A percentile compares a stretch with the other conserved stretches of the same genome.
These are phyloP conservation scores for Fusarium sp. DNA, from an alignment of 2,329 filamentous ascomycete species.

Conservation along the genomic window DNA sequence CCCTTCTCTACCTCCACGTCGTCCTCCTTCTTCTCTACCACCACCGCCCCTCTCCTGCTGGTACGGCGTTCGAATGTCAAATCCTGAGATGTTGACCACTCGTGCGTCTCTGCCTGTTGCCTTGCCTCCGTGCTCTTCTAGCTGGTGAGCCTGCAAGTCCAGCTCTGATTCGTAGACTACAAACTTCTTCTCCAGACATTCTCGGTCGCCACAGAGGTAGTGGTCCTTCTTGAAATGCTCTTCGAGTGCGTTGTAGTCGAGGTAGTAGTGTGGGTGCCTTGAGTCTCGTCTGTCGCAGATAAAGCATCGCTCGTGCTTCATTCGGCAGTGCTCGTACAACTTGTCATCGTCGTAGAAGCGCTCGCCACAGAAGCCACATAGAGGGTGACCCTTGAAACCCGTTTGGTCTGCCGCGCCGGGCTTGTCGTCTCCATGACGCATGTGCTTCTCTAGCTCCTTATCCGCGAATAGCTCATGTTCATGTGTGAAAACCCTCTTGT, in stretches of 20 bases:
- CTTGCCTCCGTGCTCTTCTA: conserved; percentile 89
- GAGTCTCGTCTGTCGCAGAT: conserved; percentile 84
- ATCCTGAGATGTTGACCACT: conserved; percentile 87
- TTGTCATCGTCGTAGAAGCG: conserved; percentile 98
- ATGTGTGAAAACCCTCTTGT: conserved; percentile 99
- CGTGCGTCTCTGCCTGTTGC: conserved; percentile 87
- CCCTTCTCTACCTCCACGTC: conserved; percentile 66
- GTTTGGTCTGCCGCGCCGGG: conserved; percentile 93
- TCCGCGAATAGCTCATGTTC: conserved; percentile 94
- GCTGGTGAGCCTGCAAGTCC: conserved; percentile 93
- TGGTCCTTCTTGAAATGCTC: conserved; percentile 91
- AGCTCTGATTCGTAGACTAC: conserved; percentile 96
- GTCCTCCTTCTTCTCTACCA: conserved; percentile 59
- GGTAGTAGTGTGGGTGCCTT: conserved; percentile 88
- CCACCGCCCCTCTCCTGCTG: conserved; percentile 67
- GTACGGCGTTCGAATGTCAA: conserved; percentile 84
- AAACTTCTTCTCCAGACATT: conserved; percentile 97
- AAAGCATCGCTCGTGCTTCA: conserved; percentile 95
- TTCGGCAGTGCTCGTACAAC: conserved; percentile 91
- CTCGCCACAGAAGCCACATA: conserved; percentile 92
- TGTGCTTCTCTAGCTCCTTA: conserved; percentile 86
- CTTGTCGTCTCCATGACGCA: conserved; percentile 90
- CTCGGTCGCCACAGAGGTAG: conserved; percentile 85
- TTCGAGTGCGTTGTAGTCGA: conserved; percentile 89
- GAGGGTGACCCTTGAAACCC: conserved; percentile 94